Base-by-base conservation (phyloP, 1,284 basidiomycete species). In the Rhodotorula sp. region DNA sequence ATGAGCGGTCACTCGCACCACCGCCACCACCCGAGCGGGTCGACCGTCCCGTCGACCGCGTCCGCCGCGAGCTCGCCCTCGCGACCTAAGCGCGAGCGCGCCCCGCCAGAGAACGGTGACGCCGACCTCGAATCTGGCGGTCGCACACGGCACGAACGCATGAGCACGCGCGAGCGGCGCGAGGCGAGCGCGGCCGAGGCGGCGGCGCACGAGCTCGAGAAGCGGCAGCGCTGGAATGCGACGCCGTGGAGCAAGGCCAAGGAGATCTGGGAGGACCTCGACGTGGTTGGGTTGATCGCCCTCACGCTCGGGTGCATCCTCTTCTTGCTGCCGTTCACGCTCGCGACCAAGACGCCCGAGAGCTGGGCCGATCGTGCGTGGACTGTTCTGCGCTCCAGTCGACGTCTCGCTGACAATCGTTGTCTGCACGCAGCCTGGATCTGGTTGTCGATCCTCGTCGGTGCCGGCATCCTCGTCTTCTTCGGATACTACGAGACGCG, bases 401-500 rank as follows among this genome's bases (percentile, higher is more conserved):
- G 13, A 23, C n/a, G 46, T 49, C 9, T 60, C 12, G 0, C 49
- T 61, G 25, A 56, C 21, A 10, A 13, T 19, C 16, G 9, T 23
- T 1, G 7, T 17, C 52, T 25, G 7, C 54, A 4, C 61, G 48
- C 64, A 76, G 73, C 64, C 57, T 56, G 69, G 10, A 75, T 70
- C 57, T 77, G 71, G 64, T 27, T 68, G 25, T 64, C 78, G 42
- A 71, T 78, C 53, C 10, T 73, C 17, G 45, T 53, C 14, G 79
- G 79, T 4, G 25, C 73, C 9, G 61, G 57, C 21, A 68, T 75
- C 34, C 72, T 80, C 61, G 60, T 73, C 65, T 73, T 77, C 48
- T 77, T 80, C 62, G 76, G 65, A 14, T 75, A 69, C 58, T 78
- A 79, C 67, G 79, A 80, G 62, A 54, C 63, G 4, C 65, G 66